Conservation (phyloP, 2,329 filamentous ascomycete genomes). For the Pseudogymnoascus pannorum region DNA sequence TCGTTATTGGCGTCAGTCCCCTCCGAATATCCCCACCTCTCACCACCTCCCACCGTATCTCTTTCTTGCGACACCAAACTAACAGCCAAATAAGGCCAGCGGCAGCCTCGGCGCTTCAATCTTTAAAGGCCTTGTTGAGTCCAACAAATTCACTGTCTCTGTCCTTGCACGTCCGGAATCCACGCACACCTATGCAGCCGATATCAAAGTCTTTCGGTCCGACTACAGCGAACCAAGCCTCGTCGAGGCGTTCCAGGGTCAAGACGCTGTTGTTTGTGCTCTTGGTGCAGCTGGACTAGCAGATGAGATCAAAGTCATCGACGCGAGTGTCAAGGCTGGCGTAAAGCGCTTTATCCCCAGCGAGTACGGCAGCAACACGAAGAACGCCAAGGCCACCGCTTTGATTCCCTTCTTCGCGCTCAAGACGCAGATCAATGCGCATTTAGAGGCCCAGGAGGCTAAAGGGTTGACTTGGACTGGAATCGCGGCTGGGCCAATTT, state of each 20-base stretch:
- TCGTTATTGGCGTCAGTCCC: background rate
- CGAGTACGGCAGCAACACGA: conserved; percentile 40
- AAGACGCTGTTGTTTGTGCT: conserved; percentile 38
- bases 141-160: conserved; percentile 19
- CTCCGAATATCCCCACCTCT: background rate
- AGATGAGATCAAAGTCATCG: conserved; percentile 46
- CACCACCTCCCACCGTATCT: conserved; percentile 15
- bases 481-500: conserved; percentile 23
- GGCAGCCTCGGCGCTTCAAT: conserved; percentile 24
- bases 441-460: conserved; percentile 23
- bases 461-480: conserved; percentile 28
- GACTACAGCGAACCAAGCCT: conserved; percentile 11
- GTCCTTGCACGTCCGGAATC: conserved; percentile 26
- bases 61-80: conserved; percentile 36
- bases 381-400: conserved; percentile 12
- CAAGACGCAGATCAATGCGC: conserved; percentile 31
- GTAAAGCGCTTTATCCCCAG: conserved; percentile 52
- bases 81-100: conserved; percentile 15
- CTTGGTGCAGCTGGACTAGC: conserved; percentile 30
- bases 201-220: conserved; percentile 13
- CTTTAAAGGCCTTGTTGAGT: conserved; percentile 21
- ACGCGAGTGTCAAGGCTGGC: conserved; percentile 49
- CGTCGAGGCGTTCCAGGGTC: conserved; percentile 24
- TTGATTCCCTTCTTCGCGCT: conserved; percentile 26
- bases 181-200: conserved; percentile 16